These are phyloP conservation scores for Pyracantha coccinea DNA, from an alignment of 331 rosid species.

Conservation along the genomic window DNA sequence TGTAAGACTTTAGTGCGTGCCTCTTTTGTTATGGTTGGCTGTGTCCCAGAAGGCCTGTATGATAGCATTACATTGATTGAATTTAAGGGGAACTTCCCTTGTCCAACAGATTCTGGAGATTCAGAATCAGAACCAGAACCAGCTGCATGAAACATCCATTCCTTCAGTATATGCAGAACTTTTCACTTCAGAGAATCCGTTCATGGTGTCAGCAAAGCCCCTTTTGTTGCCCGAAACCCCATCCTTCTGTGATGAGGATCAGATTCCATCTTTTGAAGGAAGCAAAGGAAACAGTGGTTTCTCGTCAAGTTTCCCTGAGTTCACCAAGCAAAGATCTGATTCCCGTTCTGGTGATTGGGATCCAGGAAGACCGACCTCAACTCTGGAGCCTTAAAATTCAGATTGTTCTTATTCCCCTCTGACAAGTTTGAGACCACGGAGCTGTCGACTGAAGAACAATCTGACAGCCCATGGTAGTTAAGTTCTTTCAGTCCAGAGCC, in stretches of 20 bases:
- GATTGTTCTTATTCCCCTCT: conserved; percentile 46
- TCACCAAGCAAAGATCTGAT: conserved; percentile 24
- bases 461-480: conserved; percentile 75
- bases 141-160: conserved; percentile 27
- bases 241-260: conserved; percentile 33
- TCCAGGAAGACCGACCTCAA: conserved; percentile 88
- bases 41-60: conserved; percentile 59
- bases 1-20: conserved; percentile 41
- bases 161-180: conserved; percentile 16
- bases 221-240: conserved; percentile 50
- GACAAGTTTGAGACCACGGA: conserved; percentile 46
- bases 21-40: conserved; percentile 45
- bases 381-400: conserved; percentile 80
- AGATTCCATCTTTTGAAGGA: conserved; percentile 68
- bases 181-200: conserved; percentile 53
- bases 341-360: conserved; percentile 69
- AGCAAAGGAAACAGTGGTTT: conserved; percentile 71
- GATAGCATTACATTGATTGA: conserved; percentile 45
- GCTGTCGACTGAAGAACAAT: conserved; percentile 88
- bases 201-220: conserved; percentile 73
- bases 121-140: conserved; percentile 30
- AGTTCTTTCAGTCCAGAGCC: conserved; percentile 60
- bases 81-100: conserved; percentile 61
- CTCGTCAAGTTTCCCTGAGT: conserved; percentile 54
- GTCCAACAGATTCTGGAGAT: conserved; percentile 25